Evolutionary conservation across 2,329 filamentous ascomycete species (phyloP).

Genomic region (Fusarium austroafricanum): DNA sequence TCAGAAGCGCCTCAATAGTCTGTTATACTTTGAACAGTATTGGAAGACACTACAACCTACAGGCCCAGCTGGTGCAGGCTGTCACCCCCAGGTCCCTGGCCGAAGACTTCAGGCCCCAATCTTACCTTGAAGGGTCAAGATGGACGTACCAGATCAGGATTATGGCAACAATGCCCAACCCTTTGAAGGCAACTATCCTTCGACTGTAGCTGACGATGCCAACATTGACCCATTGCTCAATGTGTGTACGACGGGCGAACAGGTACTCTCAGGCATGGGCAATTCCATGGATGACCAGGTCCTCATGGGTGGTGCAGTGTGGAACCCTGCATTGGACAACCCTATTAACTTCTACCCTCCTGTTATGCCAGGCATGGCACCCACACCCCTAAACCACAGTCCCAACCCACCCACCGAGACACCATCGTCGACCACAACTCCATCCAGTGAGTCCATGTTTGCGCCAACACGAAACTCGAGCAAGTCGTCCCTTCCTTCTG

Average conservation of each 20-base stretch:
- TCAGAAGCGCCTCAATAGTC: background rate
- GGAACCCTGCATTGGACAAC: constrained; percentile 11
- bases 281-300: constrained; percentile 7
- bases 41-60: background rate
- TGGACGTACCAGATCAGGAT: constrained; percentile 11
- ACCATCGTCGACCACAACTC: constrained; percentile 21
- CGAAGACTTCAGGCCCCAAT: background rate
- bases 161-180: background rate
- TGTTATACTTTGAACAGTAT: background rate
- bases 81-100: background rate
- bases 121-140: background rate
- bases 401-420: constrained; percentile 7
- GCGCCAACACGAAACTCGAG: constrained; percentile 33
- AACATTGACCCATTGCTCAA: constrained; percentile 38
- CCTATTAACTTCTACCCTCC: background rate
- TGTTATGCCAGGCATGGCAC: background rate
- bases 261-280: background rate
- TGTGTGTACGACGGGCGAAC: background rate
- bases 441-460: constrained; percentile 3
- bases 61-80: background rate
- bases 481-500: constrained; percentile 32
- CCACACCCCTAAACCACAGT: constrained; percentile 6
- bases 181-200: background rate
- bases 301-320: constrained; percentile 13
- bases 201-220: constrained; percentile 2